Conservation (phyloP, 2,329 filamentous ascomycete genomes). For the Penicillium sp. region DNA sequence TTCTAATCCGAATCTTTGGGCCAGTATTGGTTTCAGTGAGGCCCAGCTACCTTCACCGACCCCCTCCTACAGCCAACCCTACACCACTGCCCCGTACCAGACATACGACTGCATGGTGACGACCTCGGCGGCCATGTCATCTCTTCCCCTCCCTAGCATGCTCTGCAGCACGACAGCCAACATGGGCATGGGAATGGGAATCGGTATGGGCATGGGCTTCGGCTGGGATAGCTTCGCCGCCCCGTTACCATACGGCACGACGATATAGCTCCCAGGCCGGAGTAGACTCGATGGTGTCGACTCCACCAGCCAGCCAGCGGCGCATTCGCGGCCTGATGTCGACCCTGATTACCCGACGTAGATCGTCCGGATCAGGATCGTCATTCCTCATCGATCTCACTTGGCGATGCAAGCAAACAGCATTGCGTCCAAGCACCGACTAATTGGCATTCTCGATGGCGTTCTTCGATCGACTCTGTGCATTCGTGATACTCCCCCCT, state of each 20-base stretch:
- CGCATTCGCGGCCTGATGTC: slow-evolving; percentile 8
- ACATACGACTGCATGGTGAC: slow-evolving; percentile 76
- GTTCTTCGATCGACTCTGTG: slow-evolving; percentile 50
- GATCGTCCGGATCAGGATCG: slow-evolving; percentile 15
- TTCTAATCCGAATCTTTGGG: slow-evolving; percentile 72
- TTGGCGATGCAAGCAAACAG: slow-evolving; percentile 34
- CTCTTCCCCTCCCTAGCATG: slow-evolving; percentile 82
- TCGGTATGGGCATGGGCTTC: slow-evolving; percentile 53
- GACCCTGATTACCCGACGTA: slow-evolving; percentile 13
- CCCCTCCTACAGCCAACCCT: slow-evolving; percentile 75
- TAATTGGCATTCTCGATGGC: slow-evolving; percentile 55
- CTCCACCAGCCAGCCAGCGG: slow-evolving; percentile 6
- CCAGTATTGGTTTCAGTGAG: slow-evolving; percentile 71
- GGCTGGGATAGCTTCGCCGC: slow-evolving; percentile 74
- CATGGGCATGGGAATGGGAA: slow-evolving; percentile 64
- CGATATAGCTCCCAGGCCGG: slow-evolving; percentile 58
- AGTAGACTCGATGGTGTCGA: slow-evolving; percentile 36
- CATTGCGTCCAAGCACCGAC: slow-evolving; percentile 40
- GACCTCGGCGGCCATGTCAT: slow-evolving; percentile 69
- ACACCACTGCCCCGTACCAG: slow-evolving; percentile 64
- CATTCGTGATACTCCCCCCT: slow-evolving; percentile 41
- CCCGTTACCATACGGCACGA: slow-evolving; percentile 62
- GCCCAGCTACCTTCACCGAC: slow-evolving; percentile 73
- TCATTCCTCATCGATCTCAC: slow-evolving; percentile 31
- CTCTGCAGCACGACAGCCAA: slow-evolving; percentile 78